These are phyloP conservation scores for Teratosphaeriaceae sp. DNA, from an alignment of 2,329 filamentous ascomycete genomes.

Conservation along the genomic window DNA sequence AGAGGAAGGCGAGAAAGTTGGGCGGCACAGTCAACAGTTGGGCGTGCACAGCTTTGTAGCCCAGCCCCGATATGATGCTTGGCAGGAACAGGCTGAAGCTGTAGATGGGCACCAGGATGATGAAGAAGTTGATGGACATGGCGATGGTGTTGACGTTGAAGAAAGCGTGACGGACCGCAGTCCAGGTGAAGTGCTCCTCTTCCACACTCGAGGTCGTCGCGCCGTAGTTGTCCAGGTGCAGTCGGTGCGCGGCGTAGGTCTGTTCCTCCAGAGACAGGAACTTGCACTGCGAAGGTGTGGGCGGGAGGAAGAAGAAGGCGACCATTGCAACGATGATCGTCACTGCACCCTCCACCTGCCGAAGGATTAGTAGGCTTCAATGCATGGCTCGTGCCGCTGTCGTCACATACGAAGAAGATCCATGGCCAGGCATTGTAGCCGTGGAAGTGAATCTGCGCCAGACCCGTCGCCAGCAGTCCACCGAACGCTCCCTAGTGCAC, in stretches of 20 bases:
- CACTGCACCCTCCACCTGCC: slow-evolving; percentile 47
- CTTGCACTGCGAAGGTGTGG: slow-evolving; percentile 43
- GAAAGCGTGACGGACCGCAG: slow-evolving; percentile 24
- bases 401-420: slow-evolving; percentile 47
- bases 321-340: slow-evolving; percentile 46
- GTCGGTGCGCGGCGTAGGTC: slow-evolving; percentile 21
- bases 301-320: slow-evolving; percentile 45
- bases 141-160: slow-evolving; percentile 30
- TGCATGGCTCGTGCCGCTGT: no score
- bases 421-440: slow-evolving; percentile 35
- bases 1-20: slow-evolving; percentile 29
- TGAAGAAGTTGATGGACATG: slow-evolving; percentile 29
- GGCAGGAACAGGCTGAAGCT: slow-evolving; percentile 43
- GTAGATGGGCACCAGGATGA: slow-evolving; percentile 33
- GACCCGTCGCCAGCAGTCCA: slow-evolving; percentile 36
- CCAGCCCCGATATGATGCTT: slow-evolving; percentile 38
- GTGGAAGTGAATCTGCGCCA: slow-evolving; percentile 32
- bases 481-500: slow-evolving; percentile 30
- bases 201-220: slow-evolving; percentile 22
- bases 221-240: slow-evolving; percentile 28
- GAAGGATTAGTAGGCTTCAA: no score
- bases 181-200: slow-evolving; percentile 28
- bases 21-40: slow-evolving; percentile 36
- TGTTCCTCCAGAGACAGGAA: slow-evolving; percentile 30
- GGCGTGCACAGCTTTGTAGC: slow-evolving; percentile 34